Evolutionary conservation across 169 alveolate species (phyloP), one percentile per base, ranked within the genome.

Genomic region (Cyclospora cayetanensis): DNA sequence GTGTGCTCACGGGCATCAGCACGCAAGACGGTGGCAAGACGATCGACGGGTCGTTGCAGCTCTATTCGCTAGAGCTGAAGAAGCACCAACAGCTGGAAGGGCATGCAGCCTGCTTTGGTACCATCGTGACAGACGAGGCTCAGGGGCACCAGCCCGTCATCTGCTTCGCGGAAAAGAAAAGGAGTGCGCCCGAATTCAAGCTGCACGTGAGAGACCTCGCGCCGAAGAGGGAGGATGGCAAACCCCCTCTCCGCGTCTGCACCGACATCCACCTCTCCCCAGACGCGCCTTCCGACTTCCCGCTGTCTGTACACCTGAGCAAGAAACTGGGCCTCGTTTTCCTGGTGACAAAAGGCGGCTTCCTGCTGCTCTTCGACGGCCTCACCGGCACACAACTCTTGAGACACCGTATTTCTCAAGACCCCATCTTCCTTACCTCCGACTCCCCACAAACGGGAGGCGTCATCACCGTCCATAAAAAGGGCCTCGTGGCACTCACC

Each of bases 31-130:
- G 97, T 5, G 97, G 96, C 39, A 96, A 89, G 92, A 95, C 98
- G 41, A 98, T 98, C 82, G 95, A 95, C 70, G 99, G 99, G 46
- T 95, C 95, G 83, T 96, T 98, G 96, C 98, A 98, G 96, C 95
- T 98, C 87, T 98, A 94, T 92, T 95, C 96, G 20, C 86, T 92
- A 91, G 94, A 92, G 80, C 52, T 92, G 86, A 92, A 94, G 92
- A 98, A 97, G 91, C 97, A 97, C 93, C 98, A 98, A 96, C 93
- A 96, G 80, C 95, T 98, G 18, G 99, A 97, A 93, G 99, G 99
- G 27, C 98, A 97, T 90, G 98, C 99, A 43, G 98, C 99, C 53
- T 94, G 97, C 94, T 98, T 98, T 95, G 98, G 98, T 70, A 96
- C 97, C 91, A 94, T 97, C 70, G 96, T 96, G 60, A 94, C 97